phyloP scores from a whole-genome alignment of 495 filamentous ascomycete genomes.

The Neurospora sp. region DNA sequence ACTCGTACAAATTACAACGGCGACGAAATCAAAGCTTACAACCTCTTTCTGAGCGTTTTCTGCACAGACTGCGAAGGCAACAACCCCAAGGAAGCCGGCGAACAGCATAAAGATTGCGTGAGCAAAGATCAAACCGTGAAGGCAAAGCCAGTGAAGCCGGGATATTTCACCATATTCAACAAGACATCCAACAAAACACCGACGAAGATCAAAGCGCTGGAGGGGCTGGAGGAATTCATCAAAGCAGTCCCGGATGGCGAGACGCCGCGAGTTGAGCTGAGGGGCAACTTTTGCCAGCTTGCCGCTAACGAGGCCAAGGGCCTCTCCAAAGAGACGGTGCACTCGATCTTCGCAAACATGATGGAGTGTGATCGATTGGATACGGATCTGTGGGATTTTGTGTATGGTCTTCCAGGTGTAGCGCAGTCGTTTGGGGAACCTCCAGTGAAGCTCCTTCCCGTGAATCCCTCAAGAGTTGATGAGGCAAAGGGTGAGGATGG shows the following conservation, averaged over 20 bases:
- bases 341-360: no score
- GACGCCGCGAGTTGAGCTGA: neutral
- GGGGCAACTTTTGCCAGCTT: neutral
- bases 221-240: neutral
- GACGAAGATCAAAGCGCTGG: no score
- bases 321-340: no score
- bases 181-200: no score
- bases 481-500: neutral
- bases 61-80: neutral
- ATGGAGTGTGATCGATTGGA: no score
- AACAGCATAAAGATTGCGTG: neutral
- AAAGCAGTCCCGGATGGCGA: neutral
- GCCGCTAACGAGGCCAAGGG: neutral
- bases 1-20: accelerated
- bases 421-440: no score
- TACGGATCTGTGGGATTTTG: no score
- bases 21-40: no score
- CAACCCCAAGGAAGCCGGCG: neutral
- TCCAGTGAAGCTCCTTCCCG: no score
- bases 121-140: neutral
- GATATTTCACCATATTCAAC: neutral
- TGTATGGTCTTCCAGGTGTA: no score
- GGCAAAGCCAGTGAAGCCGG: neutral
- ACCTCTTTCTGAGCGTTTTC: no score
- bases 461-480: neutral